Conservation (phyloP, 2,329 filamentous ascomycete species). For the Golovinomyces cichoracearum region DNA sequence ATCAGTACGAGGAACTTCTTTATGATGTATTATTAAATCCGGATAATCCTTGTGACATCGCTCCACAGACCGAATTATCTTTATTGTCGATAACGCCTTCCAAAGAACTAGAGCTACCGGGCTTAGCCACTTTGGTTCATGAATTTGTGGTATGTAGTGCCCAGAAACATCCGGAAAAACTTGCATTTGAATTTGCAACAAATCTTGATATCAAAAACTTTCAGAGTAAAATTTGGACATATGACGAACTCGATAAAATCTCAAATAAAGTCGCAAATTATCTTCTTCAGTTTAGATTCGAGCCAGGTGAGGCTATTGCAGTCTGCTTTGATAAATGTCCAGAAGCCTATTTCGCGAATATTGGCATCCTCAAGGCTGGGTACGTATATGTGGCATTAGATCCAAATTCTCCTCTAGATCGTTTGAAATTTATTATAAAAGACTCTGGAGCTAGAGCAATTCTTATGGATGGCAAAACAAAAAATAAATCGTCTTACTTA, state of each 20-base stretch:
- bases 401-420: slow-evolving; percentile 16
- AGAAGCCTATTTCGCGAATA: slow-evolving; percentile 16
- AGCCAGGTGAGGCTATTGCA: slow-evolving; percentile 23
- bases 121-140: slow-evolving; percentile 38
- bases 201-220: slow-evolving; percentile 23
- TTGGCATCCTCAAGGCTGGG: slow-evolving; percentile 17
- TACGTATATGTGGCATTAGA: slow-evolving; percentile 18
- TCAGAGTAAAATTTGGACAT: slow-evolving; percentile 39
- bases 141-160: slow-evolving; percentile 49
- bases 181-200: slow-evolving; percentile 51
- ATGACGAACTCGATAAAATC: slow-evolving; percentile 39
- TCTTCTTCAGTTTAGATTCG: slow-evolving; percentile 23
- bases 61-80: slow-evolving; percentile 4
- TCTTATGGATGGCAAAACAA: slow-evolving; percentile 27
- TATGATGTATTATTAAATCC: slow-evolving; percentile 27
- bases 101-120: slow-evolving; percentile 25
- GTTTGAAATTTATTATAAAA: slow-evolving; percentile 13
- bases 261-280: slow-evolving; percentile 49
- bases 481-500: slow-evolving; percentile 15
- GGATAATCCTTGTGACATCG: slow-evolving; percentile 14
- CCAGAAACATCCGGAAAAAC: slow-evolving; percentile 25
- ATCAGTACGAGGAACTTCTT: slow-evolving; percentile 47
- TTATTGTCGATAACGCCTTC: slow-evolving; percentile 43
- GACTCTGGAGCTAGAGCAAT: slow-evolving; percentile 45
- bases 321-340: slow-evolving; percentile 18